phyloP scores from a whole-genome alignment of 352 stramenopile genomes.

The Elongisporangium anandrum region DNA sequence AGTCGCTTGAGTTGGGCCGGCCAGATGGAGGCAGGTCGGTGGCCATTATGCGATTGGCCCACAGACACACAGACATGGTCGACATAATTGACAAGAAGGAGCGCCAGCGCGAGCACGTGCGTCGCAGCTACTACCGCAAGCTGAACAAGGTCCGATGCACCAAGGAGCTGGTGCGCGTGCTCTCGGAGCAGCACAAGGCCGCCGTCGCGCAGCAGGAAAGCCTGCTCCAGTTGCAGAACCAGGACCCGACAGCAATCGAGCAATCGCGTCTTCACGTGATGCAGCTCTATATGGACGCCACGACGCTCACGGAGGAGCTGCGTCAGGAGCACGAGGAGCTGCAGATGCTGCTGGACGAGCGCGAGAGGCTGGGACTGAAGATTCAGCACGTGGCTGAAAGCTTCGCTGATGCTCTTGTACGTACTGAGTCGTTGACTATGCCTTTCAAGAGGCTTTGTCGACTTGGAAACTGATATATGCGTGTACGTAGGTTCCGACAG shows the following conservation, averaged over 20 bases:
- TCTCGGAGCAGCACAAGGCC: slow-evolving; percentile 20
- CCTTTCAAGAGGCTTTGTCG: slow-evolving; percentile 5
- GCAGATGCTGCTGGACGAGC: slow-evolving; percentile 28
- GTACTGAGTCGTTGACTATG: slow-evolving; percentile 14
- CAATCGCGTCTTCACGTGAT: slow-evolving; percentile 7
- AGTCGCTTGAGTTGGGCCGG: too few relatives aligned
- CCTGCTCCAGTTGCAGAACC: slow-evolving; percentile 12
- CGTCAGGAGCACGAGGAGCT: slow-evolving; percentile 45
- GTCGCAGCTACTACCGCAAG: slow-evolving; percentile 41
- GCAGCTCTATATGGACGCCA: slow-evolving; percentile 43
- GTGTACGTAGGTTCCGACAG: too few relatives aligned
- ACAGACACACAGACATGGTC: too few relatives aligned
- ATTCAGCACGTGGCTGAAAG: slow-evolving; percentile 22
- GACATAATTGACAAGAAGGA: slow-evolving; percentile 3
- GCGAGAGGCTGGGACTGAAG: slow-evolving; percentile 36
- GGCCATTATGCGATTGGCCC: too few relatives aligned
- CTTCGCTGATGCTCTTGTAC: too few relatives aligned
- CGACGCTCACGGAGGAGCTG: slow-evolving; percentile 47
- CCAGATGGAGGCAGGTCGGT: too few relatives aligned
- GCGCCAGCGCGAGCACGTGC: slow-evolving; percentile 57
- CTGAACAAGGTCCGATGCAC: slow-evolving; percentile 8
- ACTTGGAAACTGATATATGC: neutral
- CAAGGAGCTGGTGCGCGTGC: slow-evolving; percentile 28
- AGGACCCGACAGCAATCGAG: slow-evolving; percentile 8
- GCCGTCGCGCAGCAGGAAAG: slow-evolving; percentile 21